These are phyloP conservation scores for Mortierella claussenii DNA, from an alignment of 192 early-diverging fungal species.

Conservation along the genomic window DNA sequence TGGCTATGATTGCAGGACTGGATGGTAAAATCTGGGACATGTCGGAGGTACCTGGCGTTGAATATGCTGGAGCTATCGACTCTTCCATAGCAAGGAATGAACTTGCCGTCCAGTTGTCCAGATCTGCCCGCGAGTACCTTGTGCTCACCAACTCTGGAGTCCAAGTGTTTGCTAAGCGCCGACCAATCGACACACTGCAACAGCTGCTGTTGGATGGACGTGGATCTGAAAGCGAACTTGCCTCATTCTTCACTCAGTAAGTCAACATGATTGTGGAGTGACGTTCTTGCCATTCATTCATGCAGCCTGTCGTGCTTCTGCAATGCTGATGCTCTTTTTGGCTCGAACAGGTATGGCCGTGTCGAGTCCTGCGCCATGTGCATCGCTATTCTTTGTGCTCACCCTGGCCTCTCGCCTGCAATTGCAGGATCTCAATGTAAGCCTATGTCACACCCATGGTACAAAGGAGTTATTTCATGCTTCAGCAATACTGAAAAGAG, in stretches of 20 bases:
- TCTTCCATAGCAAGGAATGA: slow-evolving; percentile 66
- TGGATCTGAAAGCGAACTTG: slow-evolving; percentile 39
- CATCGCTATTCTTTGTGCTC: slow-evolving; percentile 72
- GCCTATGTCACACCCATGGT: not conserved
- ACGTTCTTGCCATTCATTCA: too few relatives aligned
- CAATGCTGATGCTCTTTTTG: not conserved
- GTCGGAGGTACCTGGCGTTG: slow-evolving; percentile 61
- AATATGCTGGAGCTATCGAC: slow-evolving; percentile 31
- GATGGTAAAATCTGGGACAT: slow-evolving; percentile 90
- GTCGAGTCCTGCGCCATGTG: slow-evolving; percentile 90
- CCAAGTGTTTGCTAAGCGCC: slow-evolving; percentile 71
- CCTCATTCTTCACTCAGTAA: slow-evolving; percentile 51
- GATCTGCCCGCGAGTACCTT: slow-evolving; percentile 70
- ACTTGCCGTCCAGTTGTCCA: slow-evolving; percentile 67
- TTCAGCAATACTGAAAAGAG: too few relatives aligned
- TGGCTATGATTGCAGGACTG: slow-evolving; percentile 59
- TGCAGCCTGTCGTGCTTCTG: too few relatives aligned
- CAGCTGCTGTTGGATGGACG: slow-evolving; percentile 63
- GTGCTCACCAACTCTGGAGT: slow-evolving; percentile 84
- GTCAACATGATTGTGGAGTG: too few relatives aligned
- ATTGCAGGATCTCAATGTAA: slow-evolving; percentile 38
- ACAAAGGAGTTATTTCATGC: not conserved
- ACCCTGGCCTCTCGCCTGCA: slow-evolving; percentile 20
- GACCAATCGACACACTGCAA: slow-evolving; percentile 81
- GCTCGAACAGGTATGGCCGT: slow-evolving; percentile 61